These are phyloP conservation scores for Hibiscus mutabilis DNA, from an alignment of 345 rosid species.

Conservation along the genomic window DNA sequence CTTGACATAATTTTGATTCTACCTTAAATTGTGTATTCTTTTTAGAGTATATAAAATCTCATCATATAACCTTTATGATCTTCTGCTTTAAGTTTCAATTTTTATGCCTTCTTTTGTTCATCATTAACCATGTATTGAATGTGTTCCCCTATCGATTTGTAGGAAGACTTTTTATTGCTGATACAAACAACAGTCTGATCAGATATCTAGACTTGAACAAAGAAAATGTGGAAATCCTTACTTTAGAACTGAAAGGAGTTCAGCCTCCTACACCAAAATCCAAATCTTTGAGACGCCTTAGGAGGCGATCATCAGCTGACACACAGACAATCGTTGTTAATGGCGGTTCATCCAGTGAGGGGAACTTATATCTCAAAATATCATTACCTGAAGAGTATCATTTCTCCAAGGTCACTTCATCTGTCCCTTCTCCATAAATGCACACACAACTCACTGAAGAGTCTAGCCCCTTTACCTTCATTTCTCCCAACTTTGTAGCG, in stretches of 20 bases:
- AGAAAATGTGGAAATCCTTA: slow-evolving; percentile 43
- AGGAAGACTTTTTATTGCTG: slow-evolving; percentile 79
- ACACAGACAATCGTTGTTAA: slow-evolving; percentile 48
- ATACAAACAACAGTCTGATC: slow-evolving; percentile 79
- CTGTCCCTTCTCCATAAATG: not conserved
- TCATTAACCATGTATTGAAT: not conserved
- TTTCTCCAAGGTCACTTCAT: slow-evolving; percentile 14
- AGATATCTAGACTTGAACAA: slow-evolving; percentile 63
- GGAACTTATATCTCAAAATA: slow-evolving; percentile 56
- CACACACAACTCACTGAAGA: not conserved
- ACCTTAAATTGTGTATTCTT: not conserved
- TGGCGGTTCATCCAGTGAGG: slow-evolving; percentile 54
- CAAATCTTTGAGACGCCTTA: slow-evolving; percentile 59
- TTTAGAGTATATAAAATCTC: not conserved
- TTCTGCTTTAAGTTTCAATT: not conserved
- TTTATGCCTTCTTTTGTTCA: not conserved
- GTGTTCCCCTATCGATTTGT: slow-evolving; percentile 18
- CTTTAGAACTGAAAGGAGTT: slow-evolving; percentile 80
- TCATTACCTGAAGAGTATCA: slow-evolving; percentile 53
- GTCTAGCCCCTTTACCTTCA: not conserved
- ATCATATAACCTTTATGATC: not conserved
- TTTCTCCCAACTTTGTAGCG: not conserved
- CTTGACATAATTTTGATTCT: not conserved
- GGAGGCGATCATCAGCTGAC: slow-evolving; percentile 63
- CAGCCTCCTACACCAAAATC: slow-evolving; percentile 62